Evolutionary conservation across 2,329 filamentous ascomycete genomes (phyloP).

Genomic region (Huntiella decipiens): DNA sequence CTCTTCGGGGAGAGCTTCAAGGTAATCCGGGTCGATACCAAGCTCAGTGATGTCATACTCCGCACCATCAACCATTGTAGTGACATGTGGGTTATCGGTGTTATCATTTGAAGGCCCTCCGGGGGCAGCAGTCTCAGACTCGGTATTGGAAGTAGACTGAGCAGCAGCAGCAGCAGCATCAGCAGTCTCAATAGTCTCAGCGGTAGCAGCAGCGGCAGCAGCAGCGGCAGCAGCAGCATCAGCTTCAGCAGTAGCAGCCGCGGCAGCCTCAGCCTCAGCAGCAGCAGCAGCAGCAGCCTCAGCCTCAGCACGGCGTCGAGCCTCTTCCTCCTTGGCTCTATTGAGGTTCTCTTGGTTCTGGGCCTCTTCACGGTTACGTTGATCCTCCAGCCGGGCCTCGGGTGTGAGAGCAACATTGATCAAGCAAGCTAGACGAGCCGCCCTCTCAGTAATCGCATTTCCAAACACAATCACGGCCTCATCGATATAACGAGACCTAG

Average conservation of each 20-base stretch:
- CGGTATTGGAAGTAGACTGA: slow-evolving; percentile 56
- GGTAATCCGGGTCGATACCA: slow-evolving; percentile 84
- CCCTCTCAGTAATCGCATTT: slow-evolving; percentile 43
- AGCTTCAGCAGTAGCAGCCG: background rate
- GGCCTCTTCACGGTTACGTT: slow-evolving; percentile 17
- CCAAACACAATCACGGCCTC: slow-evolving; percentile 72
- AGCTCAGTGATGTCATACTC: slow-evolving; percentile 86
- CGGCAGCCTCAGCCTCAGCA: slow-evolving; percentile 31
- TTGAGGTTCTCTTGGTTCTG: slow-evolving; percentile 4
- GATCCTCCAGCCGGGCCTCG: slow-evolving; percentile 51
- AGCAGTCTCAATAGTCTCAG: slow-evolving; percentile 57
- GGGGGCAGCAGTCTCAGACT: slow-evolving; percentile 23
- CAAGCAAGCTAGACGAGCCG: slow-evolving; percentile 41
- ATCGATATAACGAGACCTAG: slow-evolving; percentile 66
- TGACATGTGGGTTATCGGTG: slow-evolving; percentile 24
- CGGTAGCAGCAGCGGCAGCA: slow-evolving; percentile 20
- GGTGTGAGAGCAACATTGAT: slow-evolving; percentile 62
- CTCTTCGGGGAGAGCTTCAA: slow-evolving; percentile 93
- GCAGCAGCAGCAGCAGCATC: slow-evolving; percentile 13
- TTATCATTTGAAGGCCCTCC: slow-evolving; percentile 21
- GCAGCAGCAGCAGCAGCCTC: slow-evolving; percentile 34
- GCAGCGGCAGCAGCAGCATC: background rate
- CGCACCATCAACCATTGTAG: slow-evolving; percentile 68
- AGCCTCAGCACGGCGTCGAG: background rate
- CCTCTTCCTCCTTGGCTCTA: slow-evolving; percentile 21